phyloP scores from a whole-genome alignment of 345 rosid genomes.

The Theobroma cacao region DNA sequence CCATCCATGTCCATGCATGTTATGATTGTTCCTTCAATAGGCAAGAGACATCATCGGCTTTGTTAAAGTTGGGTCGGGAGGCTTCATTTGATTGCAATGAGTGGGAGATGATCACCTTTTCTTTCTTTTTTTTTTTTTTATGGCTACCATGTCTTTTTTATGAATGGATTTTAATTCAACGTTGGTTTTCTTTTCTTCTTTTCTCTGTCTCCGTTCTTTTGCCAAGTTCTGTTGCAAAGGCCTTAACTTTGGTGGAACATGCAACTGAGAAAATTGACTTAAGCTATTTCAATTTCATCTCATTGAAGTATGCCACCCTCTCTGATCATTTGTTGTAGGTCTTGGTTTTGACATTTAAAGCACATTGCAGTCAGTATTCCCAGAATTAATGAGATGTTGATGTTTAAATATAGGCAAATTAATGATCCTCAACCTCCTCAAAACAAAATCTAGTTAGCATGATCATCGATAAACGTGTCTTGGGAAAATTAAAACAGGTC shows the following conservation, averaged over 20 bases:
- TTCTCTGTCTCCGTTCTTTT: background rate
- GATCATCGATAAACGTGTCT: background rate
- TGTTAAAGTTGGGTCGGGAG: slow-evolving; percentile 18
- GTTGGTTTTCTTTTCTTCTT: background rate
- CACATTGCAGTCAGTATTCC: background rate
- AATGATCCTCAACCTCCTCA: background rate
- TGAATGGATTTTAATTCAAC: background rate
- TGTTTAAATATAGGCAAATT: background rate
- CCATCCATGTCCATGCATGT: slow-evolving; percentile 9
- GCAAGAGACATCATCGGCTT: slow-evolving; percentile 9
- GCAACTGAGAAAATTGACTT: background rate
- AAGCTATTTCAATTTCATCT: background rate
- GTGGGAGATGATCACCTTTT: slow-evolving; percentile 12
- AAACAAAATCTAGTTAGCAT: background rate
- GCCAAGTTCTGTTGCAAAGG: background rate
- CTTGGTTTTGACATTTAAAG: background rate
- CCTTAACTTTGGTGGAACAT: slow-evolving; percentile 8
- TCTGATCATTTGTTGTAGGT: background rate
- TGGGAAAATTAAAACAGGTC: background rate
- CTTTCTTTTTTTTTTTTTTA: no score
- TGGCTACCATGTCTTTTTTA: slow-evolving; percentile 8
- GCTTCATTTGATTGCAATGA: slow-evolving; percentile 8
- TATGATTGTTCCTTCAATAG: slow-evolving; percentile 1
- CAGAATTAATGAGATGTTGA: background rate
- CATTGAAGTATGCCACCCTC: background rate